These are phyloP conservation scores for Agrocybe praecox DNA, from an alignment of 768 basidiomycete species.

Conservation along the genomic window DNA sequence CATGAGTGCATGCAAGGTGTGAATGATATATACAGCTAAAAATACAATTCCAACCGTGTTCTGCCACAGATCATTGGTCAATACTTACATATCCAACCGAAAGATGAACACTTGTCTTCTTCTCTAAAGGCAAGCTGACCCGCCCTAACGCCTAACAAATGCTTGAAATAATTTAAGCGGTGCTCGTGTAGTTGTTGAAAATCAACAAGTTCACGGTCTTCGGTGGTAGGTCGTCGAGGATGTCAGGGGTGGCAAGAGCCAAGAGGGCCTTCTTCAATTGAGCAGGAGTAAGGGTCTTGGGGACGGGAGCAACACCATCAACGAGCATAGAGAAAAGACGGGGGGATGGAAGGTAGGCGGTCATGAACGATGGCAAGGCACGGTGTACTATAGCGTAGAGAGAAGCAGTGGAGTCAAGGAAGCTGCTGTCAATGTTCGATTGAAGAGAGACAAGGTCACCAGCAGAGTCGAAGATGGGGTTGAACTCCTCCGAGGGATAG, in stretches of 20 bases:
- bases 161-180: not conserved
- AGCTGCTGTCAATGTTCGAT: slow-evolving; percentile 35
- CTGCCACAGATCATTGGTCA: not conserved
- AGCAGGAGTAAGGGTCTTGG: slow-evolving; percentile 57
- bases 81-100: slow-evolving; percentile 3
- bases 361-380: slow-evolving; percentile 59
- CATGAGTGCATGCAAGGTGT: not conserved
- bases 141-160: not conserved
- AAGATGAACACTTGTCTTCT: not conserved
- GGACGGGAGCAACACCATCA: slow-evolving; percentile 39
- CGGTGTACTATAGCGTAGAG: slow-evolving; percentile 58
- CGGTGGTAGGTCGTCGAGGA: slow-evolving; percentile 51
- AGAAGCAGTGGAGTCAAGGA: slow-evolving; percentile 28
- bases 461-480: slow-evolving; percentile 47
- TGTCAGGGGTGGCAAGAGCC: slow-evolving; percentile 52
- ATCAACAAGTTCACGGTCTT: slow-evolving; percentile 73
- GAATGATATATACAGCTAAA: not conserved
- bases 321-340: slow-evolving; percentile 40
- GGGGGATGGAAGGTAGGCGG: slow-evolving; percentile 58
- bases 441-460: slow-evolving; percentile 36
- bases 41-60: not conserved
- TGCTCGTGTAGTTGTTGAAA: slow-evolving; percentile 75
- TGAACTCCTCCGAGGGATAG: slow-evolving; percentile 69
- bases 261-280: slow-evolving; percentile 81
- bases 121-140: not conserved